phyloP scores from a whole-genome alignment of 257 asterid species.

The Solanum dulcamara region DNA sequence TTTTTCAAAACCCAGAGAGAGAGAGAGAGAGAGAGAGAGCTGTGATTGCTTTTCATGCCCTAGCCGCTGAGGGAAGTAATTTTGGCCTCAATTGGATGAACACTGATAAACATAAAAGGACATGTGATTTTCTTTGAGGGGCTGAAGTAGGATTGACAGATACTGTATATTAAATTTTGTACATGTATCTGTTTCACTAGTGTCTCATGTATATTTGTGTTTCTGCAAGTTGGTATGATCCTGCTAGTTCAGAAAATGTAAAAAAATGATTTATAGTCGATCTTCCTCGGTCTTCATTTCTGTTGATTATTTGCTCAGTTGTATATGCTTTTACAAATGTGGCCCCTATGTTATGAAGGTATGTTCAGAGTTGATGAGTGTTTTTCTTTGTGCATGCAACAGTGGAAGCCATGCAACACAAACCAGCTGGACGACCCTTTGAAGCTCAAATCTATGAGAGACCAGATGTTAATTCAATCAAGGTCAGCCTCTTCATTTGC shows the following conservation, averaged over 20 bases:
- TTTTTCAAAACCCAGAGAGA: background rate
- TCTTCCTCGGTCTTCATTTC: background rate
- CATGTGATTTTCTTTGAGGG: background rate
- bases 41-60: background rate
- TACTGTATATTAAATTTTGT: background rate
- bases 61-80: background rate
- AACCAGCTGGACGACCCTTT: slow-evolving; percentile 31
- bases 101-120: background rate
- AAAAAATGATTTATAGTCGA: background rate
- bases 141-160: background rate
- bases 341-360: background rate
- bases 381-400: slow-evolving; percentile 22
- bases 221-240: background rate
- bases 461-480: slow-evolving; percentile 40
- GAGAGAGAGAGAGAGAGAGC: background rate
- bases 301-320: background rate
- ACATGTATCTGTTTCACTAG: background rate
- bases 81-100: background rate
- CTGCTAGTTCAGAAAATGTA: background rate
- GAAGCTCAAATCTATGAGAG: slow-evolving; percentile 49
- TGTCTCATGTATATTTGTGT: background rate
- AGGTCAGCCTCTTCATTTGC: slow-evolving; percentile 37
- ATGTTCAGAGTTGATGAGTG: slow-evolving; percentile 5
- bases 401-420: slow-evolving; percentile 45
- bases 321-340: background rate